These are phyloP conservation scores for Fusarium pilosicola DNA, from an alignment of 2,329 filamentous ascomycete genomes.

Conservation along the genomic window DNA sequence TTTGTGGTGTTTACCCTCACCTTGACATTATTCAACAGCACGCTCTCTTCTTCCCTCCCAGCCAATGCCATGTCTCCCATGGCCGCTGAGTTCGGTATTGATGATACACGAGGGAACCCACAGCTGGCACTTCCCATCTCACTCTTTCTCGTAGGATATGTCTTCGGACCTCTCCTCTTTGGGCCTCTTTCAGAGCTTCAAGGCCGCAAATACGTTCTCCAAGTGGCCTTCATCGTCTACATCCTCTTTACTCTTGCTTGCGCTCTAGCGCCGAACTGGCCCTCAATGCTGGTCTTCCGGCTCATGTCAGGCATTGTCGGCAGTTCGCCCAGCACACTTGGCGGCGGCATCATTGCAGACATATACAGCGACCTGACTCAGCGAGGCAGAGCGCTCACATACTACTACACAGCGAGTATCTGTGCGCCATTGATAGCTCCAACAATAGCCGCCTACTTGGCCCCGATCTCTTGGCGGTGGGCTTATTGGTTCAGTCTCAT, in stretches of 20 bases:
- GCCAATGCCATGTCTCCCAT: slow-evolving; percentile 3
- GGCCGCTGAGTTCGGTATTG: background rate
- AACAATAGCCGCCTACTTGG: slow-evolving; percentile 55
- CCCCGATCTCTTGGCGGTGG: slow-evolving; percentile 56
- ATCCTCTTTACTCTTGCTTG: slow-evolving; percentile 53
- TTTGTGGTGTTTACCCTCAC: slow-evolving; percentile 12
- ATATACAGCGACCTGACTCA: slow-evolving; percentile 50
- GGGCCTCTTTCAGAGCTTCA: slow-evolving; percentile 55
- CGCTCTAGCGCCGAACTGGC: slow-evolving; percentile 54
- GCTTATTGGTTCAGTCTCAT: slow-evolving; percentile 51
- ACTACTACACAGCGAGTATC: slow-evolving; percentile 52
- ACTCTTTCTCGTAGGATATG: background rate
- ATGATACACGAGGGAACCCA: background rate
- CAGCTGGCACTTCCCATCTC: slow-evolving; percentile 3
- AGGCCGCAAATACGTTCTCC: slow-evolving; percentile 54
- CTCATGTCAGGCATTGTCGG: slow-evolving; percentile 53
- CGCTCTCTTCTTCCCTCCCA: slow-evolving; percentile 1
- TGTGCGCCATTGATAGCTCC: slow-evolving; percentile 55
- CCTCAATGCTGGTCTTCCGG: slow-evolving; percentile 55
- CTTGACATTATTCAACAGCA: slow-evolving; percentile 2
- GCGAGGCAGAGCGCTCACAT: slow-evolving; percentile 48
- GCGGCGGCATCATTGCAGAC: slow-evolving; percentile 58
- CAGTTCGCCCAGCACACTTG: slow-evolving; percentile 54
- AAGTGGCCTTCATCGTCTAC: slow-evolving; percentile 59
- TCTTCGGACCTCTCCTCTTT: slow-evolving; percentile 52